Base-by-base conservation (phyloP, 192 early-diverging fungal genomes). In the Umbelopsis sp. region DNA sequence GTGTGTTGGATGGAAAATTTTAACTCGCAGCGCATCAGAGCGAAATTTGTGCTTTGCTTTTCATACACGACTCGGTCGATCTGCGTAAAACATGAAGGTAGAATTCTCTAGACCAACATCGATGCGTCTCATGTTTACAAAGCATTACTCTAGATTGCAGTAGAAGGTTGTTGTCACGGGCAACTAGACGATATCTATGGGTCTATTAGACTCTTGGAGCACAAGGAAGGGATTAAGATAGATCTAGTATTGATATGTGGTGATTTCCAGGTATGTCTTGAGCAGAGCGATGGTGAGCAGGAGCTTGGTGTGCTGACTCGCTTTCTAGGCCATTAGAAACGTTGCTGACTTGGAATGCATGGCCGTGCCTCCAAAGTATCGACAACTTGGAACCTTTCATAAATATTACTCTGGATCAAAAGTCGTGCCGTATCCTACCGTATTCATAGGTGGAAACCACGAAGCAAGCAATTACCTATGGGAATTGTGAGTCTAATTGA, bases 401-500 rank as follows among this genome's bases (percentile, higher is more conserved):
- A 87, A 97, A 49, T 99, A 98, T 72, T 99, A 99, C 79, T 89
- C 88, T 8, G 96, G 96, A 20, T 80, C 89, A 71, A 80, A 81
- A 41, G 77, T 71, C 22, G 94, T 95, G 35, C 97, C 95, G 1
- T 79, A 92, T 47, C 94, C 92, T 0, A 98, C 97, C 5, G 71
- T 99, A 1, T 98, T 99, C 81, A 91, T 99, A 71, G 98, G 98
- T 13, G 98, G 98, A 25, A 99, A 99, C 79, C 98, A 99, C 73
- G 98, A 99, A 78, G 93, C 95, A 0, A 92, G 90, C 37, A 94
- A 92, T 71, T 97, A 98, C 77, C 74, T 97, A 33, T 94, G 94
- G 87, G 98, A 99, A 82, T 82, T 99, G 82, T 98, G 80, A 78
- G 85, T 84, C 27, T 22, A 46, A 21, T 20, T 10, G 16, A 49